These are phyloP conservation scores for Acanthamoeba culbertsoni DNA, from an alignment of 208 protist species.

Conservation along the genomic window DNA sequence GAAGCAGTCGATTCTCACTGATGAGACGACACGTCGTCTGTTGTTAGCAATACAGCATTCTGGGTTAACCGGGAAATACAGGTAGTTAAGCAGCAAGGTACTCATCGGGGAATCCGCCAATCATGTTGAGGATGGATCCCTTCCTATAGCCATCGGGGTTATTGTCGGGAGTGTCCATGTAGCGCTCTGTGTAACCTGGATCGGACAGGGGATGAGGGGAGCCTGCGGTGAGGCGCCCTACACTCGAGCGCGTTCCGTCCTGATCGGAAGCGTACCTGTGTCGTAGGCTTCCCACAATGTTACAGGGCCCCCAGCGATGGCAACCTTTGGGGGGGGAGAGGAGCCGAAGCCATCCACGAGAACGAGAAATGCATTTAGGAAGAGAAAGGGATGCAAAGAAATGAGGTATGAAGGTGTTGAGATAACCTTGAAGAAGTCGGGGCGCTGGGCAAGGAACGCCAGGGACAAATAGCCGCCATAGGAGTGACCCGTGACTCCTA, in stretches of 20 bases:
- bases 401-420: background rate
- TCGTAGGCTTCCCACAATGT: conserved; percentile 71
- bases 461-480: conserved; percentile 62
- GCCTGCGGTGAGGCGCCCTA: no score
- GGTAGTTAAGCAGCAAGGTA: background rate
- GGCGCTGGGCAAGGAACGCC: conserved; percentile 53
- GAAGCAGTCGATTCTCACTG: conserved; percentile 43
- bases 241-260: no score
- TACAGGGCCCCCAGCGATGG: conserved; percentile 62
- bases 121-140: conserved; percentile 31
- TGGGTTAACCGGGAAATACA: background rate
- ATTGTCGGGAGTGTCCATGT: conserved; percentile 69
- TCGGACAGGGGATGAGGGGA: no score
- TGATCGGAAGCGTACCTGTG: background rate
- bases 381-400: no score
- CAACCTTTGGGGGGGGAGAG: background rate
- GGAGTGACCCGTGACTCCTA: conserved; percentile 68
- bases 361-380: no score
- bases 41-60: background rate
- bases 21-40: background rate
- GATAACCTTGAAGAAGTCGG: conserved; percentile 73
- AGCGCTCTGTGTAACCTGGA: conserved; percentile 74
- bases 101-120: conserved; percentile 61
- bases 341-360: background rate
- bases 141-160: conserved; percentile 57